Evolutionary conservation across 768 basidiomycete genomes (phyloP).

Genomic region (Favolaschia claudopus): DNA sequence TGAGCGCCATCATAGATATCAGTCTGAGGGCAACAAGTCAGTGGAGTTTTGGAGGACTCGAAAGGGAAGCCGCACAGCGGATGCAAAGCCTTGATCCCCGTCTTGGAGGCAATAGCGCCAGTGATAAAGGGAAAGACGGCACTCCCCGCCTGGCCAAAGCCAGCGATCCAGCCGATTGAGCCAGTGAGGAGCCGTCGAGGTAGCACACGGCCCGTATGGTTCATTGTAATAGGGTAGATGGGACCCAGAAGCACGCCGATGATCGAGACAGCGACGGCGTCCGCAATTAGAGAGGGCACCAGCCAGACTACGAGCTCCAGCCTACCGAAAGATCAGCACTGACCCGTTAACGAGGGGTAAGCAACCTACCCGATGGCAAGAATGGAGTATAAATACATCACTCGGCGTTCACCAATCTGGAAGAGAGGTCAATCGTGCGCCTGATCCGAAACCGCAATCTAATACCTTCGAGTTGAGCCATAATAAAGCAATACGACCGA

Average conservation of each 20-base stretch:
- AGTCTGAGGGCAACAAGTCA: too few species aligned
- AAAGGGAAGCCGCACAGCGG: too few species aligned
- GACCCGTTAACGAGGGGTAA: neutral
- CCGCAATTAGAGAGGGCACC: slow-evolving; percentile 54
- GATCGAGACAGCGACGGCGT: slow-evolving; percentile 55
- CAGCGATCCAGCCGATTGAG: slow-evolving; percentile 60
- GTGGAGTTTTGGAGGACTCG: too few species aligned
- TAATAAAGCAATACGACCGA: slow-evolving; percentile 46
- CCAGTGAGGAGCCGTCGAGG: slow-evolving; percentile 60
- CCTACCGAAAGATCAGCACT: slow-evolving; percentile 28
- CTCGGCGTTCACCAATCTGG: slow-evolving; percentile 48
- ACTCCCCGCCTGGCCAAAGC: slow-evolving; percentile 58
- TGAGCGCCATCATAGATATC: too few species aligned
- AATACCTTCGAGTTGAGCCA: slow-evolving; percentile 47
- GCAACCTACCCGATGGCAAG: slow-evolving; percentile 41
- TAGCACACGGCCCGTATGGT: slow-evolving; percentile 58
- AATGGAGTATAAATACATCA: slow-evolving; percentile 43
- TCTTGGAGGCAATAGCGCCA: slow-evolving; percentile 52
- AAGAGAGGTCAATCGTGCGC: neutral
- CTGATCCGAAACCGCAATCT: neutral
- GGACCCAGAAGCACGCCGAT: slow-evolving; percentile 62
- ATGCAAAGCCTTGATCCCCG: too few species aligned
- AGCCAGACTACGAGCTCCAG: slow-evolving; percentile 63
- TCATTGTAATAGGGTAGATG: slow-evolving; percentile 64
- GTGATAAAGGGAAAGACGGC: slow-evolving; percentile 61